Evolutionary conservation across 106 monocot species (phyloP).

Genomic region (Xerophyta viscosa): DNA sequence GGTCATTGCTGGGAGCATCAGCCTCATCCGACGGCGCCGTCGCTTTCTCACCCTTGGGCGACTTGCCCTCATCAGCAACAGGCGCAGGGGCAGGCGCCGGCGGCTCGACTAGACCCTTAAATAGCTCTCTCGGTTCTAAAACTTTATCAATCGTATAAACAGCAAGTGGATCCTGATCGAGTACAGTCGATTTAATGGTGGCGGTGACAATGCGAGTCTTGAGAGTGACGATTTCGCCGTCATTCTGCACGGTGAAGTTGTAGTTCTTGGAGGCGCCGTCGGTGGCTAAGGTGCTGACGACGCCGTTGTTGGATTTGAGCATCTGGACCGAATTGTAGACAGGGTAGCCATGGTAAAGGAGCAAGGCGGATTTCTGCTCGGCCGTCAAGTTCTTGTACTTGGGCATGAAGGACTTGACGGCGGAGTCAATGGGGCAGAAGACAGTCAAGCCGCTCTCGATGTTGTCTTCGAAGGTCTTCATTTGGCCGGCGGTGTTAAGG

Average conservation of each 20-base stretch:
- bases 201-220: slow-evolving; percentile 19
- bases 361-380: slow-evolving; percentile 16
- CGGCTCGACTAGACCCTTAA: slow-evolving; percentile 10
- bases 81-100: too few relatives aligned
- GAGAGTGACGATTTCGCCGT: slow-evolving; percentile 20
- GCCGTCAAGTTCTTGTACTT: slow-evolving; percentile 45
- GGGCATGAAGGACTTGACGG: slow-evolving; percentile 32
- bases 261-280: slow-evolving; percentile 16
- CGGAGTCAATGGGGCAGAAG: slow-evolving; percentile 45
- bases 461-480: slow-evolving; percentile 14
- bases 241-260: slow-evolving; percentile 19
- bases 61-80: too few relatives aligned
- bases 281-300: slow-evolving; percentile 37
- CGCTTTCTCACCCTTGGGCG: neutral
- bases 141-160: slow-evolving; percentile 31
- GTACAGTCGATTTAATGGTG: slow-evolving; percentile 19
- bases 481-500: slow-evolving; percentile 22
- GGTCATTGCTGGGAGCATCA: slow-evolving; percentile 4
- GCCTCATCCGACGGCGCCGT: slow-evolving; percentile 20
- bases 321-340: slow-evolving; percentile 37
- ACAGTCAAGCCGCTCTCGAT: slow-evolving; percentile 37
- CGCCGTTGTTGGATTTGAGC: slow-evolving; percentile 35
- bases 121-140: slow-evolving; percentile 34
- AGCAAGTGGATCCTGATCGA: slow-evolving; percentile 27
- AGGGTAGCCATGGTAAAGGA: slow-evolving; percentile 43